Base-by-base conservation (phyloP, 805 yeast genomes). In the Metschnikowia peoriensis region DNA sequence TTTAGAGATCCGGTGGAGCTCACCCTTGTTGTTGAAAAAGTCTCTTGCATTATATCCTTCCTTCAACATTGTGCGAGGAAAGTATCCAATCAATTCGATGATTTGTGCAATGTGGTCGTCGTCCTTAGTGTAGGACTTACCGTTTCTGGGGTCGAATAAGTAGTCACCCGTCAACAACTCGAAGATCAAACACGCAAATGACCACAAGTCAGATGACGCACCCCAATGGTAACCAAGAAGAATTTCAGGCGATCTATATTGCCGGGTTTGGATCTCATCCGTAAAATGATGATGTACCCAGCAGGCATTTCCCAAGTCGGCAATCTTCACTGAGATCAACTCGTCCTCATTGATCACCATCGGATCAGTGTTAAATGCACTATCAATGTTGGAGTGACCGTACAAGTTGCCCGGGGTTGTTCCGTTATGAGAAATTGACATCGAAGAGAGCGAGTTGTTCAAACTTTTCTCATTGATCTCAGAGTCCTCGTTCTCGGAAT, bases 241-340 rank as follows among this genome's bases (percentile, higher is more conserved):
- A 2, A 83, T 79, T 60, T 85, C 89, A 0, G 89, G 88, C 0
- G 86, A 72, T 38, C 89, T 67, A 61, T 84, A 84, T 60, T 84
- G 88, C 52, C 89, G 66, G 1, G 89, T 84, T 65, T 84, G 88
- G 53, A 84, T 84, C 61, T 84, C 87, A 60, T 83, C 81, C 5
- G 88, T 83, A 63, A 80, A 85, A 63, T 85, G 89, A 49, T 77
- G 79, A 59, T 79, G 72, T 28, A 73, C 69, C 82, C 85, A 83
- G 66, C 88, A 84, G 4, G 88, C 86, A 63, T 85, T 85, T 35
- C 89, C 89, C 55, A 85, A 72, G 65, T 85, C 89, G 2, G 89
- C 89, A 39, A 85, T 78, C 58, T 85, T 85, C 38, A 84, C 81
- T n/a, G 60, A 56, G 22, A 59, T 55, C 46, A 84, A 64, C 57